Conservation (phyloP, 352 stramenopile genomes). For the Peronospora destructor region DNA sequence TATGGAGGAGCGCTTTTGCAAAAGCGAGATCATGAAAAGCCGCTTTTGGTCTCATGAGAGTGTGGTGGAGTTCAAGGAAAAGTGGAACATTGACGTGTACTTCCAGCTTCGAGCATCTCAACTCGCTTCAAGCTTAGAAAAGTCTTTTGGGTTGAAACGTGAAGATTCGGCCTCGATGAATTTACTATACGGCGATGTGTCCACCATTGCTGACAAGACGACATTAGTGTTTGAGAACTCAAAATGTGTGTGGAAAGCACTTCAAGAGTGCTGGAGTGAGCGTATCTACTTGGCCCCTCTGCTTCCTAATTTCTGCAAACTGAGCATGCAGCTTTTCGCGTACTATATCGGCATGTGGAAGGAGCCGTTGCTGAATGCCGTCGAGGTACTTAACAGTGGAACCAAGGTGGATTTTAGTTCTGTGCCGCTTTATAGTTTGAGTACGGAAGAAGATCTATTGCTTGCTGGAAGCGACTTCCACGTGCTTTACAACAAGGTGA, state of each 20-base stretch:
- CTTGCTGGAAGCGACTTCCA: slow-evolving; percentile 71
- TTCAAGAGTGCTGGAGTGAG: slow-evolving; percentile 56
- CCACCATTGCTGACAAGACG: slow-evolving; percentile 3
- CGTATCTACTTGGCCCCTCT: slow-evolving; percentile 49
- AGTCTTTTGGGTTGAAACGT: slow-evolving; percentile 37
- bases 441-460: slow-evolving; percentile 58
- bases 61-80: slow-evolving; percentile 76
- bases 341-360: slow-evolving; percentile 60
- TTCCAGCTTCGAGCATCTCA: slow-evolving; percentile 69
- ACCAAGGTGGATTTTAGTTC: slow-evolving; percentile 42
- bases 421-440: slow-evolving; percentile 40
- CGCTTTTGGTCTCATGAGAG: slow-evolving; percentile 69
- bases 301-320: slow-evolving; percentile 55
- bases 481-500: slow-evolving; percentile 47
- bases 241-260: slow-evolving; percentile 36
- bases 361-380: slow-evolving; percentile 38
- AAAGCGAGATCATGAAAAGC: slow-evolving; percentile 44
- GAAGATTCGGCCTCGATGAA: slow-evolving; percentile 17
- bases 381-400: slow-evolving; percentile 36
- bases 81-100: slow-evolving; percentile 87
- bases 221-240: slow-evolving; percentile 48
- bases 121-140: slow-evolving; percentile 42
- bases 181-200: neutral
- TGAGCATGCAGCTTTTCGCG: slow-evolving; percentile 60
- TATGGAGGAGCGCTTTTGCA: slow-evolving; percentile 52